phyloP scores from a whole-genome alignment of 2,329 filamentous ascomycete species.

The Aspergillus sp. region DNA sequence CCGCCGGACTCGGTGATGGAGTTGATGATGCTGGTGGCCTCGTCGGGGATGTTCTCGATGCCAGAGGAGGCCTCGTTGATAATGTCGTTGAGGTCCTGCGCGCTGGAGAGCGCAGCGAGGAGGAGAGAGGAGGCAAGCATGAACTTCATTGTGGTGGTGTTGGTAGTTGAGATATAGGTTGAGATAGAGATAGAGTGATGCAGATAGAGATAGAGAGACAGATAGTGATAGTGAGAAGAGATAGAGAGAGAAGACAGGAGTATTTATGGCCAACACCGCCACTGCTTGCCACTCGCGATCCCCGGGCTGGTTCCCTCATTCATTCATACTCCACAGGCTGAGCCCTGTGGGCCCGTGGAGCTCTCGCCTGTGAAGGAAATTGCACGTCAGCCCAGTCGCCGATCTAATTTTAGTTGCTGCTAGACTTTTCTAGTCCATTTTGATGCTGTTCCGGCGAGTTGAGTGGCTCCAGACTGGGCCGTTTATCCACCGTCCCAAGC shows the following conservation, averaged over 20 bases:
- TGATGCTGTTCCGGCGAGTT: too few species aligned
- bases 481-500: too few species aligned
- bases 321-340: background rate
- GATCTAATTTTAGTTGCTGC: background rate
- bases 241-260: too few species aligned
- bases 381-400: background rate
- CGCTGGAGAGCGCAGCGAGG: constrained; percentile 19
- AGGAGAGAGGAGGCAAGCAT: constrained; percentile 25
- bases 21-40: background rate
- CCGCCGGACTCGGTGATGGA: constrained; percentile 5
- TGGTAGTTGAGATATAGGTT: background rate
- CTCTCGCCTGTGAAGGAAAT: background rate
- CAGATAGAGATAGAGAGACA: background rate
- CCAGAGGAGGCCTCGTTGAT: background rate
- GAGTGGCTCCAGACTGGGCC: too few species aligned
- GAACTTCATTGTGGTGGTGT: constrained; percentile 27
- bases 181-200: background rate
- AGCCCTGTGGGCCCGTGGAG: background rate
- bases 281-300: background rate
- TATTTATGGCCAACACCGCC: background rate
- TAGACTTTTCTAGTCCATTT: too few species aligned
- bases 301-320: background rate
- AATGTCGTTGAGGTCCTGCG: constrained; percentile 5
- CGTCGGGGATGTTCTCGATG: background rate
- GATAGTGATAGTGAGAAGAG: background rate